A percentile compares a stretch with the other conserved stretches of the same genome.
Evolutionary conservation across 2,329 filamentous ascomycete genomes (phyloP).

Genomic region (Lasiodiplodia gonubiensis): DNA sequence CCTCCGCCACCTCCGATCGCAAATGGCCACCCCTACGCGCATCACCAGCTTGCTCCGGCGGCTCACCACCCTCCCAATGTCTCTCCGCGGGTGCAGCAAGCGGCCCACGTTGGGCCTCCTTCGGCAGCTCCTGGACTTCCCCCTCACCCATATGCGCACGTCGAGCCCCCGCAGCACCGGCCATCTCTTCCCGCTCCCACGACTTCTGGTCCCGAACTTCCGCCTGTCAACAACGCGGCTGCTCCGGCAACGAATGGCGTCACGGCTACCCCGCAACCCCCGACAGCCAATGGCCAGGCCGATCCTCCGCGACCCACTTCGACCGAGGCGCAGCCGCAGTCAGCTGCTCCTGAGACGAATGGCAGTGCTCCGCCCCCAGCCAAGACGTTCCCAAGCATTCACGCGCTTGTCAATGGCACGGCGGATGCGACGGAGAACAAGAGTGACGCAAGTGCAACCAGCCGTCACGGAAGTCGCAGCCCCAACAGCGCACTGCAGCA

Average conservation of each 20-base stretch:
- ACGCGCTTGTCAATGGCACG: constrained; percentile 50
- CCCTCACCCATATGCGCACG: constrained; percentile 40
- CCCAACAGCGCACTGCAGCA: constrained; percentile 32
- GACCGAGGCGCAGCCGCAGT: constrained; percentile 49
- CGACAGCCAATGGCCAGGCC: constrained; percentile 35
- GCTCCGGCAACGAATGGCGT: constrained; percentile 33
- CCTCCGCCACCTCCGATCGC: constrained; percentile 45
- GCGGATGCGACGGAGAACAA: constrained; percentile 36
- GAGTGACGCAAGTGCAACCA: constrained; percentile 40
- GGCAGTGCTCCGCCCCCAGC: constrained; percentile 37
- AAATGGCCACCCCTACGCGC: constrained; percentile 42
- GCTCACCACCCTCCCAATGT: constrained; percentile 43
- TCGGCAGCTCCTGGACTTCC: constrained; percentile 55
- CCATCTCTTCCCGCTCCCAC: constrained; percentile 9
- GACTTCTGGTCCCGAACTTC: constrained; percentile 40
- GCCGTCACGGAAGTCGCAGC: constrained; percentile 52
- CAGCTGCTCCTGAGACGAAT: constrained; percentile 46
- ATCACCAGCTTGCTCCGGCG: constrained; percentile 31
- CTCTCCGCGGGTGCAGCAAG: constrained; percentile 49
- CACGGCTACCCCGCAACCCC: constrained; percentile 28
- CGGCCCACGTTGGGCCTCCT: constrained; percentile 43
- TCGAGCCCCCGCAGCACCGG: constrained; percentile 30
- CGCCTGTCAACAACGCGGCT: constrained; percentile 38
- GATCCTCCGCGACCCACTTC: constrained; percentile 48
- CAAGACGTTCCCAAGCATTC: constrained; percentile 61